phyloP scores from a whole-genome alignment of 331 rosid species.

The Pyracantha coccinea region DNA sequence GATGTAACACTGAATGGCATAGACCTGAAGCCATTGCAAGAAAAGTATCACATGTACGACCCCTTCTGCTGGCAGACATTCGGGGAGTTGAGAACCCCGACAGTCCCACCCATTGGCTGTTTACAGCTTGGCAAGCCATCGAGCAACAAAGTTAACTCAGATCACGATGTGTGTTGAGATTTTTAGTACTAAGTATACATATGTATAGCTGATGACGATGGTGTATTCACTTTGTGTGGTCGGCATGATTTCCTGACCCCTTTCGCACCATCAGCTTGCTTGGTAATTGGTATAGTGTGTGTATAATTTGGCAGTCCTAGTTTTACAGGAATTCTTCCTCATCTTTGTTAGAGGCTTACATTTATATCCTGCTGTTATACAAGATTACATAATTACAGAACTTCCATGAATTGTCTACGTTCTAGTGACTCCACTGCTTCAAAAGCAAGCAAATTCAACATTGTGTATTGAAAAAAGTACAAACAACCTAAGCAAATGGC shows the following conservation, averaged over 20 bases:
- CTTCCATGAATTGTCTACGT: neutral
- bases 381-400: neutral
- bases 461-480: neutral
- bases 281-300: slow-evolving; percentile 4
- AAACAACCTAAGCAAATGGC: no score
- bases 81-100: slow-evolving; percentile 75
- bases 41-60: slow-evolving; percentile 58
- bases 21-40: slow-evolving; percentile 67
- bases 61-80: slow-evolving; percentile 96
- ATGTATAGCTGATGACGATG: slow-evolving; percentile 12
- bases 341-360: neutral
- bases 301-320: slow-evolving; percentile 25
- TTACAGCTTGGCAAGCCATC: slow-evolving; percentile 84
- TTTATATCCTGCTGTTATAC: neutral
- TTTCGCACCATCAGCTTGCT: slow-evolving; percentile 17
- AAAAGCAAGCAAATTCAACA: neutral
- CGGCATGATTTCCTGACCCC: slow-evolving; percentile 46
- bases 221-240: slow-evolving; percentile 38
- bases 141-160: slow-evolving; percentile 56
- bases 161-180: slow-evolving; percentile 56
- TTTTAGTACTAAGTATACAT: slow-evolving; percentile 4
- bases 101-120: slow-evolving; percentile 77
- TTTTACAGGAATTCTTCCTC: slow-evolving; percentile 14
- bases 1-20: slow-evolving; percentile 71
- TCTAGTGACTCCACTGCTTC: no score